Conservation (phyloP, 176 grass and related monocot genomes). For the Chloris gayana region DNA sequence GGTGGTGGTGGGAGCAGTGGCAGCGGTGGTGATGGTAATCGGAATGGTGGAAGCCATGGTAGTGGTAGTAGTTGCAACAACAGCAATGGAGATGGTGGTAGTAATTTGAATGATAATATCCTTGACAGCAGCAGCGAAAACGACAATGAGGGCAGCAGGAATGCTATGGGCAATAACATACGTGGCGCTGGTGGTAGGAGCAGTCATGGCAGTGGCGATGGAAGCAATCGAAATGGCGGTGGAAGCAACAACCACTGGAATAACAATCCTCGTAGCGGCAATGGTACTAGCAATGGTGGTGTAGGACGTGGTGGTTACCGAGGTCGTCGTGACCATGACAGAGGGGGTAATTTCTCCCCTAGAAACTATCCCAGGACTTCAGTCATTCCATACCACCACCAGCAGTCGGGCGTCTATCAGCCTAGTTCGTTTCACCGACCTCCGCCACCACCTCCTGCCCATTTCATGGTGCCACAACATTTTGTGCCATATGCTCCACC, state of each 20-base stretch:
- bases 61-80: conserved; percentile 25
- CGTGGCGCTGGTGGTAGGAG: conserved; percentile 17
- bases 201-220: conserved; percentile 34
- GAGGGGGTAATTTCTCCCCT: conserved; percentile 47
- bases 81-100: conserved; percentile 11
- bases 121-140: not conserved
- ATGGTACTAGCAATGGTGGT: conserved; percentile 34
- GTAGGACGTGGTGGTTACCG: conserved; percentile 46
- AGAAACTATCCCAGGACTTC: conserved; percentile 39
- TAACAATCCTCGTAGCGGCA: conserved; percentile 29
- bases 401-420: conserved; percentile 34
- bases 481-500: conserved; percentile 35
- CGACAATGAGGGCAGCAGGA: conserved; percentile 24
- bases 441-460: conserved; percentile 10
- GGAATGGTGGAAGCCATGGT: conserved; percentile 29
- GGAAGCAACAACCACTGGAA: conserved; percentile 24
- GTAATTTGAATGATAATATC: conserved; percentile 1
- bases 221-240: conserved; percentile 23
- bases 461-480: conserved; percentile 45
- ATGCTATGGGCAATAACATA: not conserved
- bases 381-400: conserved; percentile 24
- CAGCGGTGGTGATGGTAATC: conserved; percentile 34
- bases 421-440: conserved; percentile 43
- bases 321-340: conserved; percentile 54
- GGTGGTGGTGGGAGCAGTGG: conserved; percentile 36